Evolutionary conservation across 2,329 filamentous ascomycete species (phyloP).

Genomic region (Arthrinium puccinioides): DNA sequence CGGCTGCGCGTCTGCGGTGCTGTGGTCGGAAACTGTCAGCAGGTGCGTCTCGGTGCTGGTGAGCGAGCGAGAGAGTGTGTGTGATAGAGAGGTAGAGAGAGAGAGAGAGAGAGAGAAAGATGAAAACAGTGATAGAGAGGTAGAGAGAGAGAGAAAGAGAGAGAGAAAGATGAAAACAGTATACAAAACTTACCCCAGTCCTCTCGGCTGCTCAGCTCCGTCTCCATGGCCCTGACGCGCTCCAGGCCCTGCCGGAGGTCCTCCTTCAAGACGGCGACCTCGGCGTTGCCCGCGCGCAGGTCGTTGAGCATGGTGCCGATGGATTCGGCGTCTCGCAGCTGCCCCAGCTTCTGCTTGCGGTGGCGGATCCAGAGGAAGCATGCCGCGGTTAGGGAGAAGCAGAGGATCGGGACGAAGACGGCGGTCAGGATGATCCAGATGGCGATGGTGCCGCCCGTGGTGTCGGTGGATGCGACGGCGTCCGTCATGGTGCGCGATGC

Average conservation of each 20-base stretch:
- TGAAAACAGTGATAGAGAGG: too few relatives aligned
- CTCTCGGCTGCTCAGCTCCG: neutral
- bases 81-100: too few relatives aligned
- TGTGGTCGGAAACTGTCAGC: too few relatives aligned
- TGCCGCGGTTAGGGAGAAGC: neutral
- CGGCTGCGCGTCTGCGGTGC: too few relatives aligned
- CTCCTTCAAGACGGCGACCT: neutral
- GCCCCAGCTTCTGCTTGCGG: neutral
- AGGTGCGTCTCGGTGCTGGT: too few relatives aligned
- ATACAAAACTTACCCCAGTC: constrained; percentile 6
- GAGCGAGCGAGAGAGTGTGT: too few relatives aligned
- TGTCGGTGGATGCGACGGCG: neutral
- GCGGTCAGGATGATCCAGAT: constrained; percentile 4
- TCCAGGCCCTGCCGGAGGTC: constrained; percentile 1
- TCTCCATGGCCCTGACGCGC: constrained; percentile 1
- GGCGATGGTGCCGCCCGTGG: neutral
- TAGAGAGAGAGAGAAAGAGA: too few relatives aligned
- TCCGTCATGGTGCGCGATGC: neutral
- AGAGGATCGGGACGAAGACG: neutral
- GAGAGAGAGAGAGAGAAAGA: too few relatives aligned
- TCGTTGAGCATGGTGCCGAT: constrained; percentile 5
- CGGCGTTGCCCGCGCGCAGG: neutral
- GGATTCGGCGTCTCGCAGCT: neutral
- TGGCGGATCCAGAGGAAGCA: constrained; percentile 1
- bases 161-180: too few relatives aligned